Base-by-base conservation (phyloP, 1,284 basidiomycete species). In the Naganishia sp. region DNA sequence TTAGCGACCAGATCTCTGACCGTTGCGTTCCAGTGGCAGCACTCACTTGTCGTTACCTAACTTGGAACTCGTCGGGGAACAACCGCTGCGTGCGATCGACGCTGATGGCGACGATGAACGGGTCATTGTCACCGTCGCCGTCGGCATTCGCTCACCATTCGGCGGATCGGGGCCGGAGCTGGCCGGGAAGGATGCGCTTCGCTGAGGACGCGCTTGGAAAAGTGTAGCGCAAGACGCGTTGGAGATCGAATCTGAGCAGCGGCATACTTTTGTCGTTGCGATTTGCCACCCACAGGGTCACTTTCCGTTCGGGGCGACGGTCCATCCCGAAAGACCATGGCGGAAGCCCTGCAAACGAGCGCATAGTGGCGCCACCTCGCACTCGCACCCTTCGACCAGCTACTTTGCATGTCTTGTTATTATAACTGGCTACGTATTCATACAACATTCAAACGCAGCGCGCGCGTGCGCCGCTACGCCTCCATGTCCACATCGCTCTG, bases 401-500 rank as follows among this genome's bases (percentile, higher is more conserved):
- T 28, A 39, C 36, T 39, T 13, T 49, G 21, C 16, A 13, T 49
- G 11, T 49, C 48, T 11, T 21, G 48, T 25, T 15, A 36, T 39
- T 55, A 23, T 23, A 42, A 55, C 33, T 23, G 5, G 13, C 33
- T 39, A 39, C 53, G n/a, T 21, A 36, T 13, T 53, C 50, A 33
- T n/a, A 31, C 50, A 36, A 18, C 50, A 23, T 23, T 28, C 28
- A 28, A 28, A 28, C 28, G n/a, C 45, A 6, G n/a, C 45, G 45
- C 3, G 7, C 45, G 45, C n/a, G 7, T 5, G 23, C 45, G 1
- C 23, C 15, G 23, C 49, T 48, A 59, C 18, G 44, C 48, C 49
- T 77, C 75, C 78, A 79, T 79, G 56, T 79, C 76, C 33, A 79
- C 77, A 57, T 79, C 78, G 55, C 74, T 75, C 68, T 77, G 77